Percentiles rank a stretch among this genome's conserved stretches.
Conservation (phyloP, 192 early-diverging fungal species). For the Gonapodya prolifera region DNA sequence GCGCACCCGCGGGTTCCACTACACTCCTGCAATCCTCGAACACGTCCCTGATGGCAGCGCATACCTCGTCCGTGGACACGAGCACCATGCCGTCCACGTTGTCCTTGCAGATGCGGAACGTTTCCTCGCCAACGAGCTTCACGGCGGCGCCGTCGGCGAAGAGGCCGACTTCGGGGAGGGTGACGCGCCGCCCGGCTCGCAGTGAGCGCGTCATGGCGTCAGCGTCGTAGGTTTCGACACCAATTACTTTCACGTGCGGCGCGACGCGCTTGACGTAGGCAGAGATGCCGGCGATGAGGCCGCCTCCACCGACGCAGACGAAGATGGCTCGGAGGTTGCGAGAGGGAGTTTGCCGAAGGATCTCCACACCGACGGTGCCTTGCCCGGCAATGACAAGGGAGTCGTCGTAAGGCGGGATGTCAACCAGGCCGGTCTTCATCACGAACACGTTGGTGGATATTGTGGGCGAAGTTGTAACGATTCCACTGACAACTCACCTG, state of each 20-base stretch:
- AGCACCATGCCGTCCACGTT: constrained; percentile 85
- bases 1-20: constrained; percentile 90
- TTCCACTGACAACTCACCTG: constrained; percentile 16
- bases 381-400: constrained; percentile 98
- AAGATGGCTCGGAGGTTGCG: constrained; percentile 61
- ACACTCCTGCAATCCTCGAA: constrained; percentile 83
- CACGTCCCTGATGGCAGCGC: constrained; percentile 50
- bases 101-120: constrained; percentile 12
- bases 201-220: constrained; percentile 82
- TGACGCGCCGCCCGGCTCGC: constrained; percentile 42
- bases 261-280: constrained; percentile 86
- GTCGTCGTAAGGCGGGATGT: constrained; percentile 97
- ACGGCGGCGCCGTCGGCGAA: constrained; percentile 18
- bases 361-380: constrained; percentile 86
- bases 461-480: not conserved
- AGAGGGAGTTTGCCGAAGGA: constrained; percentile 27
- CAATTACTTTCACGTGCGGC: constrained; percentile 83
- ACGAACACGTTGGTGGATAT: no score
- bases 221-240: constrained; percentile 88
- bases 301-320: constrained; percentile 86
- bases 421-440: constrained; percentile 15
- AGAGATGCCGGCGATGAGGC: constrained; percentile 81
- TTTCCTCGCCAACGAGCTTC: constrained; percentile 7
- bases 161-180: constrained; percentile 71
- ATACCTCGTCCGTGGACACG: constrained; percentile 93